These are phyloP conservation scores for Hyphopichia fennica DNA, from an alignment of 1,139 yeast species.

Conservation along the genomic window DNA sequence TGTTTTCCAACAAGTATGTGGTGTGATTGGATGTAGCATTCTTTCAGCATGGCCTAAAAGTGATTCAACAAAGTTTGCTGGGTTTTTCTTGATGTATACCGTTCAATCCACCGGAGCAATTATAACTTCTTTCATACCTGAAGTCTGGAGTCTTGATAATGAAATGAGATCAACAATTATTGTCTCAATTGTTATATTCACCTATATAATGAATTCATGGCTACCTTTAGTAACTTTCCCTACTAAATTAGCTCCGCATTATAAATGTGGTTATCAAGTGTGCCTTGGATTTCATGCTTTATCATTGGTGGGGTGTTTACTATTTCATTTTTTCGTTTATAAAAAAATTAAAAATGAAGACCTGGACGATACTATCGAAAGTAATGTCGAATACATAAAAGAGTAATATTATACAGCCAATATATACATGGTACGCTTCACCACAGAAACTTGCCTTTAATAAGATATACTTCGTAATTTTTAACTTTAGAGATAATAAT, in stretches of 20 bases:
- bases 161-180: conserved; percentile 27
- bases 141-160: conserved; percentile 14
- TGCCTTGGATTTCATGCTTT: neutral
- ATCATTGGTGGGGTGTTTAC: conserved; percentile 1
- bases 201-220: conserved; percentile 30
- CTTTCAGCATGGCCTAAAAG: conserved; percentile 22
- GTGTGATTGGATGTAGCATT: conserved; percentile 17
- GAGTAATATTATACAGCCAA: too few species aligned
- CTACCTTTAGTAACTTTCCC: conserved; percentile 1
- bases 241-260: neutral
- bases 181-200: conserved; percentile 16
- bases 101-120: conserved; percentile 30
- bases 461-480: too few species aligned
- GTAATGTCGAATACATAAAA: too few species aligned
- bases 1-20: conserved; percentile 38
- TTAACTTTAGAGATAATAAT: too few species aligned
- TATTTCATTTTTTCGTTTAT: conserved; percentile 1
- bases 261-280: conserved; percentile 1
- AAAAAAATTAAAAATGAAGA: neutral
- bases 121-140: conserved; percentile 12
- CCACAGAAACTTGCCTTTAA: too few species aligned
- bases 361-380: too few species aligned
- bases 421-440: too few species aligned
- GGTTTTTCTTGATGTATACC: conserved; percentile 20
- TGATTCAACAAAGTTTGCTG: conserved; percentile 17